Conservation (phyloP, 441 rosid species). For the Erodium texanum region DNA sequence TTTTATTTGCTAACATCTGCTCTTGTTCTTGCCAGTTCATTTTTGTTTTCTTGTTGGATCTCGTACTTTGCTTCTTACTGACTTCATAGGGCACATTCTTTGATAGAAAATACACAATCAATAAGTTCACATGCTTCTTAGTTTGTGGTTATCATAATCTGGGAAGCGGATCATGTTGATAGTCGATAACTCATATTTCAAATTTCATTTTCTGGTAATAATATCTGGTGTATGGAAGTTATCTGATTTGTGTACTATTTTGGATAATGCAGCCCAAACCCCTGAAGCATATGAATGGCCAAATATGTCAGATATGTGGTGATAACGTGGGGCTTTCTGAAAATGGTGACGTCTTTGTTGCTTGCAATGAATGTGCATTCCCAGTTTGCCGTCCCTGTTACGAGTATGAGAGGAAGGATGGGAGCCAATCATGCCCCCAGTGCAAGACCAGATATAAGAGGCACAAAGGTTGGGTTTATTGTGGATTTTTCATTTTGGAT, state of each 20-base stretch:
- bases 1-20: background rate
- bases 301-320: constrained; percentile 82
- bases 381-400: constrained; percentile 94
- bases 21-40: background rate
- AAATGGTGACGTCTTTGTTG: constrained; percentile 66
- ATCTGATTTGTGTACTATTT: background rate
- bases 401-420: constrained; percentile 88
- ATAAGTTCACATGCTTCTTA: background rate
- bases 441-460: constrained; percentile 88
- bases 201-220: background rate
- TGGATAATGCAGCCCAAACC: constrained; percentile 41
- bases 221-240: background rate
- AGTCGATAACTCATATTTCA: background rate
- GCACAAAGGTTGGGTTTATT: constrained; percentile 48
- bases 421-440: constrained; percentile 87
- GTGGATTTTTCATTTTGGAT: background rate
- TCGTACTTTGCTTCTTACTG: background rate
- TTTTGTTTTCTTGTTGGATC: background rate
- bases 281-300: constrained; percentile 42
- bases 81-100: background rate
- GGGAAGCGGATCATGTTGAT: background rate
- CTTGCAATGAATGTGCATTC: constrained; percentile 74
- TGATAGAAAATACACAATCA: background rate
- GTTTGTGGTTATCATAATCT: background rate
- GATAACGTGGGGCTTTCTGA: constrained; percentile 61